Evolutionary conservation across 2,329 filamentous ascomycete genomes (phyloP), one percentile per base, ranked within the genome.

Genomic region (Elsinoe batatas): DNA sequence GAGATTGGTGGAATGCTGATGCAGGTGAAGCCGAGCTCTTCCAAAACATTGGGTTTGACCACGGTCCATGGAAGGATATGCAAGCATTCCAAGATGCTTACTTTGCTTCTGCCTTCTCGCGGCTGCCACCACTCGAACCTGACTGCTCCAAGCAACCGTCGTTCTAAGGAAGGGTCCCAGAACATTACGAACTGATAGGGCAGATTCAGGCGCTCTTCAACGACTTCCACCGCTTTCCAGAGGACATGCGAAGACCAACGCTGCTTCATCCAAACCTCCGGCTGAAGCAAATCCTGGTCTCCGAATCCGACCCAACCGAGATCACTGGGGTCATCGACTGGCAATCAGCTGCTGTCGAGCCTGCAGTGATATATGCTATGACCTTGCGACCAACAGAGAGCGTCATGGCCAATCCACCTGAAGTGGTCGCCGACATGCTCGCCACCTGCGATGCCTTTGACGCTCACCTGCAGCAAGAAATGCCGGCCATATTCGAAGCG

Each of bases 311-410:
- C 36, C 64, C 64, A 5, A 65, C 63, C 35, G 59, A 61, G 50
- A 64, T 69, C 44, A 61, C 64, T 8, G 62, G 61, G 35, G 65
- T 69, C 55, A 68, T 71, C 35, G 66, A 70, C 55, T 71, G 67
- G 67, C 64, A 70, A 61, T 62, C 60, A 12, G 57, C 58, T 12
- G 57, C 58, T 13, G 54, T 63, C 20, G 54, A 59, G 37, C 61
- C 62, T 12, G 50, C 59, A 13, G 61, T 62, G 38, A 33, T 59
- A 5, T 55, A 58, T 35, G 60, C 26, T 7, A 33, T 18, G 12
- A 49, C 26, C 13, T 17, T 49, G 26, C n/a, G 33, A 7, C 44
- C 44, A 11, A 15, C 20, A 17, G n/a, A 11, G 5, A 33, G 44
- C 18, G 33, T 49, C 40, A 44, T 44, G 40, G 12, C 20, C n/a